A percentile compares a stretch with the other conserved stretches of the same genome.
Conservation (phyloP, 1,284 basidiomycete genomes). For the Ustilago esculenta region DNA sequence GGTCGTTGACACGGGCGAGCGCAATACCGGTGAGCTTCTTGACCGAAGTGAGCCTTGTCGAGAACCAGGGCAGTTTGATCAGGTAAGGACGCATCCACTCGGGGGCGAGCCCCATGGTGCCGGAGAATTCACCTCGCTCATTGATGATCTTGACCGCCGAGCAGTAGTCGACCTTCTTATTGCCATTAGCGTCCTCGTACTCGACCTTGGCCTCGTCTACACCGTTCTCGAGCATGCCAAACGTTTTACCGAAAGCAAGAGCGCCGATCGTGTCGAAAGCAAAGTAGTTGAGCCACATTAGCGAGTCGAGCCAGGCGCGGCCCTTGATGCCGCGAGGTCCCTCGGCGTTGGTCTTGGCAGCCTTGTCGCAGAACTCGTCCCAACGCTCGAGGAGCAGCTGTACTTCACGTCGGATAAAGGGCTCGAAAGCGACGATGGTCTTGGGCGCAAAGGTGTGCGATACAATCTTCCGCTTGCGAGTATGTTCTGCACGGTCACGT, state of each 20-base stretch:
- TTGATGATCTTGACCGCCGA: constrained; percentile 88
- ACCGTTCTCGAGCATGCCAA: constrained; percentile 84
- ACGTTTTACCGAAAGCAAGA: constrained; percentile 70
- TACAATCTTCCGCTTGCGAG: constrained; percentile 87
- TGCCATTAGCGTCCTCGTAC: constrained; percentile 70
- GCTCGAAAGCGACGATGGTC: constrained; percentile 57
- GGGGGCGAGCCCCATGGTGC: constrained; percentile 83
- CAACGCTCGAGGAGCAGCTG: constrained; percentile 58
- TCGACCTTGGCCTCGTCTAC: constrained; percentile 75
- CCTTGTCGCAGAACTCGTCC: constrained; percentile 58
- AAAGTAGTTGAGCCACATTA: constrained; percentile 76
- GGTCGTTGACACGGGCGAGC: constrained; percentile 80
- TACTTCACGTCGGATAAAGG: constrained; percentile 58
- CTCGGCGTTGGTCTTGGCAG: constrained; percentile 31
- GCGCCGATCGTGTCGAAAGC: constrained; percentile 73
- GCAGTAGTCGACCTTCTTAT: constrained; percentile 70
- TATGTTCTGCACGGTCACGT: constrained; percentile 80
- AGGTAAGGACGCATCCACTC: constrained; percentile 68
- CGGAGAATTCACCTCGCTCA: constrained; percentile 85
- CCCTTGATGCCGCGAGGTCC: constrained; percentile 56
- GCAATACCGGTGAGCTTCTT: constrained; percentile 74
- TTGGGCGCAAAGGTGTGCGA: constrained; percentile 80
- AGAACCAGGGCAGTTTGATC: constrained; percentile 73
- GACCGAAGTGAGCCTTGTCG: constrained; percentile 76
- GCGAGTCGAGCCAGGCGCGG: constrained; percentile 70